phyloP scores from a whole-genome alignment of 148 eudicot species.

The Persicaria maculosa region DNA sequence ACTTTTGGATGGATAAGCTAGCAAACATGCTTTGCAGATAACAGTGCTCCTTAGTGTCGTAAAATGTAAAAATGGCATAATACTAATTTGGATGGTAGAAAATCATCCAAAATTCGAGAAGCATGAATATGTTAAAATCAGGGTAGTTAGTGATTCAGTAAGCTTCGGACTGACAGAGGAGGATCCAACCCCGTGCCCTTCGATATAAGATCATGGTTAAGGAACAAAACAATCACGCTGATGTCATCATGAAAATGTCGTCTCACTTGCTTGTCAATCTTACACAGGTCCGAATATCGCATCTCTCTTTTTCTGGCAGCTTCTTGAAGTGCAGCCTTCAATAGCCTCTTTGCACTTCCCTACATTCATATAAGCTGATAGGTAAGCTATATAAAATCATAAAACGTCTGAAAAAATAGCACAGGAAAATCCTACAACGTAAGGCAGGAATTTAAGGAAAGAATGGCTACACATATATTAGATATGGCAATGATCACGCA shows the following conservation, averaged over 20 bases:
- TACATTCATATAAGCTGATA: conserved; percentile 20
- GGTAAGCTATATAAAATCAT: conserved; percentile 10
- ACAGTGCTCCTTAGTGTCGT: not conserved
- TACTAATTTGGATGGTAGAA: not conserved
- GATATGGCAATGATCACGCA: no score
- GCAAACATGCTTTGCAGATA: conserved; percentile 7
- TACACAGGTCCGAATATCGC: conserved; percentile 66
- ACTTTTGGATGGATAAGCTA: not conserved
- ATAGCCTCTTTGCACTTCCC: conserved; percentile 70
- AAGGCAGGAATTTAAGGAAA: not conserved
- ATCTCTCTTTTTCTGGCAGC: conserved; percentile 77
- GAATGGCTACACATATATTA: no score
- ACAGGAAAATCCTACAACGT: not conserved
- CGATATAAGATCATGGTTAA: conserved; percentile 58
- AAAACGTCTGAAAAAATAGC: not conserved
- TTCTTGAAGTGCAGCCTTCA: conserved; percentile 73
- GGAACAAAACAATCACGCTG: conserved; percentile 57
- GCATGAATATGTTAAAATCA: conserved; percentile 11
- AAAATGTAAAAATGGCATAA: not conserved
- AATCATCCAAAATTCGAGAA: not conserved
- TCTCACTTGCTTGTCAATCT: conserved; percentile 61
- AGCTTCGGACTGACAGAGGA: conserved; percentile 48
- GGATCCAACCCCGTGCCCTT: conserved; percentile 41
- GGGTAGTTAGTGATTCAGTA: conserved; percentile 40
- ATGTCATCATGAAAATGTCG: conserved; percentile 84